These are phyloP conservation scores for Emericellopsis atlantica DNA, from an alignment of 2,329 filamentous ascomycete species.

Conservation along the genomic window DNA sequence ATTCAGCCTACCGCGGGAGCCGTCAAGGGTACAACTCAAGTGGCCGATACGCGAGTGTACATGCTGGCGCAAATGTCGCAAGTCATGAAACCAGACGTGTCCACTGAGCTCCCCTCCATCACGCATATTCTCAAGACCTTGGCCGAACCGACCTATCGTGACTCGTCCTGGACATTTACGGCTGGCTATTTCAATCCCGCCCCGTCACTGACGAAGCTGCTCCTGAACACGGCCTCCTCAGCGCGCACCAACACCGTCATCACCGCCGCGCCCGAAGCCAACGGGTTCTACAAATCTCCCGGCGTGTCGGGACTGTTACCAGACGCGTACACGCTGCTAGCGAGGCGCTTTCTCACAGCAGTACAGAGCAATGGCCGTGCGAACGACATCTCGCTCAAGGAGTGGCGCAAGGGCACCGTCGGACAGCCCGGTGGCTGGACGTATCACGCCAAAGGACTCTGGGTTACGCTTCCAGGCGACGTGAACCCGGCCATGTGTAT, in stretches of 20 bases:
- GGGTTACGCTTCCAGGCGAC: conserved; percentile 63
- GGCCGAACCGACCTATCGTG: conserved; percentile 46
- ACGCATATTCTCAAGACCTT: conserved; percentile 61
- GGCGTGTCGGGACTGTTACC: conserved; percentile 86
- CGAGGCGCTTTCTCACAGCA: conserved; percentile 63
- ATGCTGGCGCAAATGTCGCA: conserved; percentile 82
- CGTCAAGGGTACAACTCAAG: conserved; percentile 4
- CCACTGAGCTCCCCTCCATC: conserved; percentile 79
- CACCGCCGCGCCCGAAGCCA: conserved; percentile 84
- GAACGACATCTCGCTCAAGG: conserved; percentile 58
- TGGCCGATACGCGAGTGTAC: conserved; percentile 62
- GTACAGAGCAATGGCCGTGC: conserved; percentile 32
- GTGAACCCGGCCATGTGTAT: conserved; percentile 63
- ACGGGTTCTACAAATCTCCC: conserved; percentile 83
- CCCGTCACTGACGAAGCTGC: conserved; percentile 64
- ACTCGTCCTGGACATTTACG: conserved; percentile 86
- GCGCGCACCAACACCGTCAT: conserved; percentile 61
- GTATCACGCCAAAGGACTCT: conserved; percentile 94
- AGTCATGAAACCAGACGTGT: conserved; percentile 64
- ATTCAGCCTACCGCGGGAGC: conserved; percentile 30
- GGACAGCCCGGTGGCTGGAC: conserved; percentile 82
- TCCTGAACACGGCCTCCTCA: conserved; percentile 55
- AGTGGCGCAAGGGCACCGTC: conserved; percentile 78
- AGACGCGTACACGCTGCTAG: conserved; percentile 81
- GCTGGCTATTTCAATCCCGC: conserved; percentile 98